Evolutionary conservation across 2,329 filamentous ascomycete genomes (phyloP).

Genomic region (Cordyceps cicadae): DNA sequence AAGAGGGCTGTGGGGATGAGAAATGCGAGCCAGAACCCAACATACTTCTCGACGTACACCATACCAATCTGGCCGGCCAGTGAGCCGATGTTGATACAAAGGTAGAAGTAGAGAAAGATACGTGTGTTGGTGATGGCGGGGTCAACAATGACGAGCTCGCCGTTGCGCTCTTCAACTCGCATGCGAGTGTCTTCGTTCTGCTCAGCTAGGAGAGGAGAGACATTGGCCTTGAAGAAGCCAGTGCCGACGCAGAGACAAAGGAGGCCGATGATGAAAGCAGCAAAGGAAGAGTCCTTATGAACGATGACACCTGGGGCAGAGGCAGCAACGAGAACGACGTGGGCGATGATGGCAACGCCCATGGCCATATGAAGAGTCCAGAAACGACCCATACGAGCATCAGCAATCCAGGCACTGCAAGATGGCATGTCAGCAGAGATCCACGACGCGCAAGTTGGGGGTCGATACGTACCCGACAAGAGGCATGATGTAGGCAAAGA

Average conservation of each 20-base stretch:
- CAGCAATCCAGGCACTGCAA: conserved; percentile 48
- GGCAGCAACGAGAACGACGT: conserved; percentile 57
- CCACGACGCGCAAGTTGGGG: conserved; percentile 21
- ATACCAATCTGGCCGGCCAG: conserved; percentile 50
- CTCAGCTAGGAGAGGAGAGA: conserved; percentile 63
- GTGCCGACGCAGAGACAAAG: conserved; percentile 52
- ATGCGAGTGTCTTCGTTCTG: conserved; percentile 55
- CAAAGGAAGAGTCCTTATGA: conserved; percentile 48
- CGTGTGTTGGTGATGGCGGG: conserved; percentile 59
- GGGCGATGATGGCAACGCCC: conserved; percentile 55
- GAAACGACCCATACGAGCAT: conserved; percentile 66
- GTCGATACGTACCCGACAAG: conserved; percentile 36
- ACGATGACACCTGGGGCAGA: conserved; percentile 56
- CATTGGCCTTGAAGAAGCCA: conserved; percentile 76
- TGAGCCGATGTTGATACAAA: conserved; percentile 57
- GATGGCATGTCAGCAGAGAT: no score
- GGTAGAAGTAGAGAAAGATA: conserved; percentile 56
- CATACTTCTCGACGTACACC: conserved; percentile 67
- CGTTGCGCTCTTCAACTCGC: conserved; percentile 46
- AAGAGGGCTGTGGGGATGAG: conserved; percentile 60
- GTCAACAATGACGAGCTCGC: conserved; percentile 63
- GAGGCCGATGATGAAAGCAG: conserved; percentile 60
- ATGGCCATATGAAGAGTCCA: conserved; percentile 64
- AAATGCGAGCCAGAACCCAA: conserved; percentile 68
- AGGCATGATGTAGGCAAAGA: conserved; percentile 55